Evolutionary conservation across 371 early-diverging fungal species (phyloP).

Genomic region (Haplosporangium sp.): DNA sequence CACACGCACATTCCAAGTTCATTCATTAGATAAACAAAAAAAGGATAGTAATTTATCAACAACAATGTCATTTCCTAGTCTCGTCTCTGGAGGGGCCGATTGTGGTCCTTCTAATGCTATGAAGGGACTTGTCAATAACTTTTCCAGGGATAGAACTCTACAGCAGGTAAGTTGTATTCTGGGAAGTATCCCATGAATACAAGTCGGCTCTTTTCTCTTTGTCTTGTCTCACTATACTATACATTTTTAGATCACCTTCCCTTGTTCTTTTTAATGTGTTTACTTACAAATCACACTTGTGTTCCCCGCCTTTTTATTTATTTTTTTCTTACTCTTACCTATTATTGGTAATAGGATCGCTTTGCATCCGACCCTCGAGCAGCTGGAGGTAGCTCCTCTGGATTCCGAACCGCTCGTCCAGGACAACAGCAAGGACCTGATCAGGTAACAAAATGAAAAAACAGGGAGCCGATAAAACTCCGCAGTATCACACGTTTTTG

Average conservation of each 20-base stretch:
- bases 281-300: not conserved
- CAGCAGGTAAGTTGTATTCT: conserved; percentile 68
- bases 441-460: conserved; percentile 27
- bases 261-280: not conserved
- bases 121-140: conserved; percentile 81
- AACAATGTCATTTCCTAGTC: conserved; percentile 40
- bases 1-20: not conserved
- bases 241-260: not conserved
- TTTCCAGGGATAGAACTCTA: conserved; percentile 80
- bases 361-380: conserved; percentile 61
- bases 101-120: conserved; percentile 85
- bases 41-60: no score
- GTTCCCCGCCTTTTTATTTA: conserved; percentile 9
- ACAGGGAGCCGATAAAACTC: not conserved
- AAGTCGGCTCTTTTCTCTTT: not conserved
- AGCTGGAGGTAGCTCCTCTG: conserved; percentile 69
- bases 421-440: conserved; percentile 58
- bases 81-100: conserved; percentile 74
- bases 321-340: not conserved
- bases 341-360: conserved; percentile 65
- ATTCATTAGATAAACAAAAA: not conserved
- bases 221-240: not conserved
- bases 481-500: not conserved
- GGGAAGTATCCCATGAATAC: no score
- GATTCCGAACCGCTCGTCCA: conserved; percentile 55